These are phyloP conservation scores for Cymodocea nodosa DNA, from an alignment of 116 monocot species.

Conservation along the genomic window DNA sequence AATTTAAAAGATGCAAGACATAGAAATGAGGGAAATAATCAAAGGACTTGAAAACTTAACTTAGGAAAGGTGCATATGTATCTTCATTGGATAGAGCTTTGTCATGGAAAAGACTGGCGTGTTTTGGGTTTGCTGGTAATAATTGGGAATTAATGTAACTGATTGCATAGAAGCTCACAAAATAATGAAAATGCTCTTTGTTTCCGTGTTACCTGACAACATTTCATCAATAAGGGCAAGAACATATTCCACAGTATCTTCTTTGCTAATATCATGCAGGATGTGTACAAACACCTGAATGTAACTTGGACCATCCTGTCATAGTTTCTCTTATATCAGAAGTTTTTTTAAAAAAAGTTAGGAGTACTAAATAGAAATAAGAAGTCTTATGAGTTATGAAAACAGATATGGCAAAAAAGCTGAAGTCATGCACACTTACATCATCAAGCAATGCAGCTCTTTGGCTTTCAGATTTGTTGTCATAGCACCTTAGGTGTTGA, in stretches of 20 bases:
- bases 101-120: conserved; percentile 85
- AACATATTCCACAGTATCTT: conserved; percentile 91
- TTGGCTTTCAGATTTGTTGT: conserved; percentile 71
- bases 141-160: conserved; percentile 1
- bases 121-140: conserved; percentile 79
- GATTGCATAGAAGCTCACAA: too few relatives aligned
- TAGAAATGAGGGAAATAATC: not conserved
- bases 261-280: conserved; percentile 70
- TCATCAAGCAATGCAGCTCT: conserved; percentile 81
- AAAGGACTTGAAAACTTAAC: conserved; percentile 20
- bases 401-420: not conserved
- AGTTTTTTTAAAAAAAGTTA: not conserved
- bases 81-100: conserved; percentile 60
- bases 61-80: conserved; percentile 77
- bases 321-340: conserved; percentile 7
- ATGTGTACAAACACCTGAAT: conserved; percentile 73
- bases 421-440: conserved; percentile 30
- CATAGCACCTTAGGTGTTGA: conserved; percentile 83
- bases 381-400: not conserved
- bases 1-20: not conserved
- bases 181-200: not conserved
- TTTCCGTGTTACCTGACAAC: conserved; percentile 44
- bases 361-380: not conserved
- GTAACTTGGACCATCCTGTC: conserved; percentile 83
- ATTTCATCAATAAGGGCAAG: conserved; percentile 96